A percentile compares a stretch with the other conserved stretches of the same genome.
Evolutionary conservation across 2,329 filamentous ascomycete species (phyloP).

Genomic region (Raffaelea albimanens): DNA sequence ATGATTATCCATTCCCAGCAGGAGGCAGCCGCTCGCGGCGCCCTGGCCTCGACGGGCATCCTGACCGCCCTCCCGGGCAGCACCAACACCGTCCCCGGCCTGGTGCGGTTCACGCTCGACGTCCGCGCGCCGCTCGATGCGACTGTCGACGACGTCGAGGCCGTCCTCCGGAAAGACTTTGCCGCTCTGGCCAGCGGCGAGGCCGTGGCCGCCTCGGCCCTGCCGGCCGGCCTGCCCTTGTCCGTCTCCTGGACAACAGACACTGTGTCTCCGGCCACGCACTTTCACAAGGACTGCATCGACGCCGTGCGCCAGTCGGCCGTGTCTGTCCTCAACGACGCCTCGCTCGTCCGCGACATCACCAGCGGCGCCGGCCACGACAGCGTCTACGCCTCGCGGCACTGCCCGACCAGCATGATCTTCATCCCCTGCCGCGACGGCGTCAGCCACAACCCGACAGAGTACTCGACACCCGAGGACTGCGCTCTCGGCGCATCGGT

Average conservation of each 20-base stretch:
- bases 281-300: slow-evolving; percentile 61
- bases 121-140: slow-evolving; percentile 49
- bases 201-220: slow-evolving; percentile 30
- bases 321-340: slow-evolving; percentile 43
- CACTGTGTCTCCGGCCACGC: slow-evolving; percentile 50
- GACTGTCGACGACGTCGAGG: slow-evolving; percentile 46
- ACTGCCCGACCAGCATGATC: slow-evolving; percentile 56
- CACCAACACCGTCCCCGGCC: slow-evolving; percentile 64
- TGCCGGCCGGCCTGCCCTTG: slow-evolving; percentile 22
- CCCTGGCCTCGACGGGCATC: slow-evolving; percentile 62
- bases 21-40: slow-evolving; percentile 48
- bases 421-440: slow-evolving; percentile 57
- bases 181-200: slow-evolving; percentile 47
- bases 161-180: slow-evolving; percentile 48
- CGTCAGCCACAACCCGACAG: slow-evolving; percentile 53
- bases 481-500: slow-evolving; percentile 46
- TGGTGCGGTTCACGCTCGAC: slow-evolving; percentile 59
- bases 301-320: slow-evolving; percentile 53
- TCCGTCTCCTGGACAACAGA: slow-evolving; percentile 46
- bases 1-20: slow-evolving; percentile 59
- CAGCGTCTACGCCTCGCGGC: slow-evolving; percentile 49
- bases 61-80: slow-evolving; percentile 54
- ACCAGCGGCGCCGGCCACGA: slow-evolving; percentile 34
- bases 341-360: slow-evolving; percentile 24
- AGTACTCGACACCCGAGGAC: slow-evolving; percentile 51